Base-by-base conservation (phyloP, 2,329 filamentous ascomycete genomes). In the Geosmithia morbida region DNA sequence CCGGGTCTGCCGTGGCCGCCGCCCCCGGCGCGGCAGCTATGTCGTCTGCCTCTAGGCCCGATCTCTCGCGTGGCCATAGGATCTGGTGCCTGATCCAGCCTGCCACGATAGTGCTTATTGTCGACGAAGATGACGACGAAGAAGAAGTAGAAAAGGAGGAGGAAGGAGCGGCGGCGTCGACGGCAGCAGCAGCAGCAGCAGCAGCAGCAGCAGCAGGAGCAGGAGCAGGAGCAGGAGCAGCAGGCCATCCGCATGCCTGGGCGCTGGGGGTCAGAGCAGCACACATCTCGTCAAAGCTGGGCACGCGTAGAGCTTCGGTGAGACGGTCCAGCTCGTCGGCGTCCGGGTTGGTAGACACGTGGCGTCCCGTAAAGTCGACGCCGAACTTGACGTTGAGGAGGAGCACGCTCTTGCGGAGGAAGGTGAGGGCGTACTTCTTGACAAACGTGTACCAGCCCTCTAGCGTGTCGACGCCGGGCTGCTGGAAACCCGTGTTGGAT, bases 371-470 rank as follows among this genome's bases (percentile, higher is more conserved):
- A 57, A 97, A 89, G 54, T 95, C 86, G 46, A 97, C 79, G 17
- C 90, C 90, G 58, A 86, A 88, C 55, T 87, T 84, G 50, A 94
- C 83, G 60, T 97, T 83, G 52, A 97, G 77, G 39, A 97, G 77
- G 44, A 98, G 77, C 43, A 81, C 75, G 7, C 76, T 74, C 66
- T 98, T 98, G 50, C 92, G 83, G 40, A 98, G 70, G 67, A 96
- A 98, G 0, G 80, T 74, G n/a, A 96, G 71, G 3, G 88, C 87
- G 58, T 97, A 98, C 56, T 83, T 88, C 51, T 81, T 79, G 20
- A 87, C 74, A 54, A 83, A 79, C 8, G 64, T 63, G 55, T 79
- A 76, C 61, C 75, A 75, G 30, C 68, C 70, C 47, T 70, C 67
- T 33, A 79, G 57, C 46, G 66, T 70, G 48, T 76, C 65, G 44